These are phyloP conservation scores for Areca catechu DNA, from an alignment of 176 grass and related monocot species.

Conservation along the genomic window DNA sequence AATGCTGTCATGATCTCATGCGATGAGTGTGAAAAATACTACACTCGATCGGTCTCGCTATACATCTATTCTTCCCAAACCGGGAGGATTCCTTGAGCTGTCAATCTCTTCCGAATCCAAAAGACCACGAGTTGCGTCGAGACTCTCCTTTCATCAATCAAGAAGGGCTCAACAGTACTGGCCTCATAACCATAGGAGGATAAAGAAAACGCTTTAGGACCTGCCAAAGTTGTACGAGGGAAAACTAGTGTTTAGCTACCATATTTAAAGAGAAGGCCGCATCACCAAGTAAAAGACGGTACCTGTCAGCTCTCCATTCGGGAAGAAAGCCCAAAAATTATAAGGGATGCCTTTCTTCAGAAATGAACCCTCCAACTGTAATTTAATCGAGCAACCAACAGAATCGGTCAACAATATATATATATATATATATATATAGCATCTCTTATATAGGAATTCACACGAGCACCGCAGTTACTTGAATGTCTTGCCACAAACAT, in stretches of 20 bases:
- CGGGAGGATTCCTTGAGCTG: slow-evolving; percentile 80
- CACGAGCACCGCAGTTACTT: no score
- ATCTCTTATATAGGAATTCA: no score
- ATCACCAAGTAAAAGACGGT: background rate
- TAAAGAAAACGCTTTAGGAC: slow-evolving; percentile 81
- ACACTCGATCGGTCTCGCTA: slow-evolving; percentile 2
- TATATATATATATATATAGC: no score
- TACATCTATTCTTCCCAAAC: slow-evolving; percentile 46
- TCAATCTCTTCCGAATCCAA: slow-evolving; percentile 88
- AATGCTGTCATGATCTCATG: no score
- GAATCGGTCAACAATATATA: background rate
- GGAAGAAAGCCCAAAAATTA: slow-evolving; percentile 92
- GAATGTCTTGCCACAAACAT: no score
- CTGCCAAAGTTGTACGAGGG: slow-evolving; percentile 21
- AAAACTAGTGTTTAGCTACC: no score
- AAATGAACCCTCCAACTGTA: slow-evolving; percentile 87
- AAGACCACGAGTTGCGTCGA: slow-evolving; percentile 57
- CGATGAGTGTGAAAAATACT: no score
- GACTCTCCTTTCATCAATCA: slow-evolving; percentile 80
- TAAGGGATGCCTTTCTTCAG: slow-evolving; percentile 55
- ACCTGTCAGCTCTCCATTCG: slow-evolving; percentile 67
- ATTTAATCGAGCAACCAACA: background rate
- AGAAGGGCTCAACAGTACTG: slow-evolving; percentile 88
- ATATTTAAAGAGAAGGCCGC: background rate
- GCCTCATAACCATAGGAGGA: slow-evolving; percentile 54